phyloP scores from a whole-genome alignment of 495 filamentous ascomycete species.

The Neurospora hispaniola region DNA sequence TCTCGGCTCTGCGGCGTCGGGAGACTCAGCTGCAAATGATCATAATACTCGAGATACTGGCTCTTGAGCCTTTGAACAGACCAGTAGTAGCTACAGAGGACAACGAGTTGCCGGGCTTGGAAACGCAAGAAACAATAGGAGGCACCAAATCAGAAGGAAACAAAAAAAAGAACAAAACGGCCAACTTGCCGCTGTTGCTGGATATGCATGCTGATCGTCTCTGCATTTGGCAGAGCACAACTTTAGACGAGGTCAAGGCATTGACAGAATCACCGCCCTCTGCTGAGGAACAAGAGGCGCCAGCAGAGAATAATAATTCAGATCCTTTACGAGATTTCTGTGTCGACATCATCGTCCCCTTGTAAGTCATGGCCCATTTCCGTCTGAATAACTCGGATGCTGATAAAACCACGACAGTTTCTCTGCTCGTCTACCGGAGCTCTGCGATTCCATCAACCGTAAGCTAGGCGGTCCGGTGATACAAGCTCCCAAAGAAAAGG shows the following conservation, averaged over 20 bases:
- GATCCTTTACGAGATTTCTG: conserved; percentile 59
- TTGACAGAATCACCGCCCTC: conserved; percentile 37
- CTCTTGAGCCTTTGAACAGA: conserved; percentile 48
- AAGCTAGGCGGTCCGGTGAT: conserved; percentile 73
- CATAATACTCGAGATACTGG: conserved; percentile 76
- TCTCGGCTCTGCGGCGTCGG: conserved; percentile 56
- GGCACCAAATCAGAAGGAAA: conserved; percentile 15
- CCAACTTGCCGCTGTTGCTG: conserved; percentile 46
- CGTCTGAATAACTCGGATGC: neutral
- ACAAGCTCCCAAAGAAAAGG: conserved; percentile 45
- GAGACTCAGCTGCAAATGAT: conserved; percentile 90
- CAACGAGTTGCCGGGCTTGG: conserved; percentile 29
- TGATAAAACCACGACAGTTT: conserved; percentile 41
- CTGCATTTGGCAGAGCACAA: conserved; percentile 93
- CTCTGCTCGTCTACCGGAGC: conserved; percentile 67
- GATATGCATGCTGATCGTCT: conserved; percentile 83
- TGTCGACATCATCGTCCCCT: conserved; percentile 85
- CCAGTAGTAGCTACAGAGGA: conserved; percentile 27
- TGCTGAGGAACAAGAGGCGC: conserved; percentile 18
- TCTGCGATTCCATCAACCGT: conserved; percentile 67
- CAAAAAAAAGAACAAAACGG: conserved; percentile 30
- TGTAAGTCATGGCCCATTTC: conserved; percentile 43
- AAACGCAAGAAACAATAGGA: conserved; percentile 12
- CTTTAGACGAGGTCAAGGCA: conserved; percentile 42
- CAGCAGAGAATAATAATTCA: conserved; percentile 20